Base-by-base conservation (phyloP, 805 yeast species). In the Suhomyces tanzawaensis region DNA sequence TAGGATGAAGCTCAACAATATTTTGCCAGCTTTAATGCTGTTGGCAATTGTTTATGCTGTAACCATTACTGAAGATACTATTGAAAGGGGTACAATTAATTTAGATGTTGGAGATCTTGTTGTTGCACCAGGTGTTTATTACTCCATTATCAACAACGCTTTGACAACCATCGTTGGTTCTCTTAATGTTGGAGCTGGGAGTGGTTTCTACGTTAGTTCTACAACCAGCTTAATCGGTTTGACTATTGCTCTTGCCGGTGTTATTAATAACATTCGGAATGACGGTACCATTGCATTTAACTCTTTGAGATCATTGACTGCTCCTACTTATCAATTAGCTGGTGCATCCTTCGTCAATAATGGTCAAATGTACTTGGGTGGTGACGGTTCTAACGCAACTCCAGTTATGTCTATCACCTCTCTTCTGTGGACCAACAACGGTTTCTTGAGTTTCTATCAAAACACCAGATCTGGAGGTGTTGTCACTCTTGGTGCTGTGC, bases 391-490 rank as follows among this genome's bases (percentile, higher is more conserved):
- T 2, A 14, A 36, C 7, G 46, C 44, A 7, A 14, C 29, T n/a
- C 48, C 48, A 2, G 29, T 39, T 12, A 45, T 42, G 46, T 13
- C 46, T 4, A 31, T 45, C 22, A 39, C 42, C 12, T 29, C 48
- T 12, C 25, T 23, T 6, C 27, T 26, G 3, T 45, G 35, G 28
- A 39, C 38, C 7, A 55, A 57, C 45, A 42, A 47, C 7, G 60
- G 60, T 39, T 24, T 48, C 3, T 46, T 58, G 30, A 44, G 41
- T 25, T 56, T 55, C 41, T 41, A 39, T 34, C 60, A 58, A 40
- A 40, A 41, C 8, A 29, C 34, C n/a, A 53, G 58, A 41, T 43
- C 49, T 24, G 29, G 46, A 11, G 57, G 55, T 32, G 18, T 45
- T 33, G 57, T 48, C 39, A 42, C 34, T 27, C 53, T 46, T 41